Conservation (phyloP, 108 stramenopile genomes). For the Skeletonema potamos region DNA sequence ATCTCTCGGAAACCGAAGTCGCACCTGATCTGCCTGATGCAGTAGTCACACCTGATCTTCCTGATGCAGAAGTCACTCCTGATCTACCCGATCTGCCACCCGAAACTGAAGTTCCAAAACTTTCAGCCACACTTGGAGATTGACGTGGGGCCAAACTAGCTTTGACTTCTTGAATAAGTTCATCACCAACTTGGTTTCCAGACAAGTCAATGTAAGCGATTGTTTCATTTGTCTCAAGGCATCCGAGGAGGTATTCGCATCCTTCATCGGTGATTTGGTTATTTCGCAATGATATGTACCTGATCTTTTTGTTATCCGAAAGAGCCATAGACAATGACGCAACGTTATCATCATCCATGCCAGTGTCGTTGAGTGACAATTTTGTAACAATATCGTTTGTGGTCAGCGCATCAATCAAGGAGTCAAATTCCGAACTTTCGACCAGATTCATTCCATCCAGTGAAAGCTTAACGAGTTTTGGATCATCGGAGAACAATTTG, state of each 20-base stretch:
- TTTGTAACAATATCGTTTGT: slow-evolving; percentile 6
- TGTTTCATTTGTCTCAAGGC: slow-evolving; percentile 26
- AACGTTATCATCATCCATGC: slow-evolving; percentile 29
- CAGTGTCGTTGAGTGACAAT: slow-evolving; percentile 18
- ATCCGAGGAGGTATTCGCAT: slow-evolving; percentile 24
- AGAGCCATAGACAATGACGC: slow-evolving; percentile 24
- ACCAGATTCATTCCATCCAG: slow-evolving; percentile 20
- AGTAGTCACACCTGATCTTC: too few species aligned
- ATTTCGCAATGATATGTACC: slow-evolving; percentile 20
- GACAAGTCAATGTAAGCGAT: slow-evolving; percentile 25
- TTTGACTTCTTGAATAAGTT: slow-evolving; percentile 27
- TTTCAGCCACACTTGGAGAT: not conserved
- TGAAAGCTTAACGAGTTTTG: slow-evolving; percentile 12
- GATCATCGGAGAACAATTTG: not conserved
- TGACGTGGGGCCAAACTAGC: not conserved
- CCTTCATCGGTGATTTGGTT: slow-evolving; percentile 44
- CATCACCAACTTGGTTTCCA: slow-evolving; percentile 30
- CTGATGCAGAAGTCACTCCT: too few species aligned
- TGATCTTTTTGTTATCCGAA: slow-evolving; percentile 20
- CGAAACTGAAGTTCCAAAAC: not conserved
- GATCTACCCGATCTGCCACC: not conserved
- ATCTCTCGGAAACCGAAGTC: not conserved
- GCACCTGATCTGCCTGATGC: not conserved
- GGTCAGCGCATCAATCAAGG: slow-evolving; percentile 30
- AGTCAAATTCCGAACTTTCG: slow-evolving; percentile 24